phyloP scores from a whole-genome alignment of 2,329 filamentous ascomycete genomes.

The Remersonia thermophila region DNA sequence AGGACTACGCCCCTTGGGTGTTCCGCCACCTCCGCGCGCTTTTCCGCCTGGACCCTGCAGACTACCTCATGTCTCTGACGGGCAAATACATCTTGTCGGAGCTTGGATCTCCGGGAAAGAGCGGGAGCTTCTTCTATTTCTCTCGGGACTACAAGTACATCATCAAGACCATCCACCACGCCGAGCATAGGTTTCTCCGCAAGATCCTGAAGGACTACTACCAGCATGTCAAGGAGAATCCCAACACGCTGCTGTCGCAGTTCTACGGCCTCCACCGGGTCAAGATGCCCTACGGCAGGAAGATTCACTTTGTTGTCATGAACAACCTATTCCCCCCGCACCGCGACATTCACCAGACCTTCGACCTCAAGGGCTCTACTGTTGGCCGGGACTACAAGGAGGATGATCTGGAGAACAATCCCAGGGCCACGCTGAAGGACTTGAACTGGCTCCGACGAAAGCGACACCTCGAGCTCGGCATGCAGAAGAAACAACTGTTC shows the following conservation, averaged over 20 bases:
- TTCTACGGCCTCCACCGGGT: constrained; percentile 96
- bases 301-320: constrained; percentile 99
- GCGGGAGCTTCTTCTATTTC: constrained; percentile 99
- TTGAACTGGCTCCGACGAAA: constrained; percentile 89
- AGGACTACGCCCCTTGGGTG: constrained; percentile 99
- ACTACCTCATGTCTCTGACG: constrained; percentile 95
- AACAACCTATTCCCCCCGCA: constrained; percentile 98
- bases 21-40: constrained; percentile 81
- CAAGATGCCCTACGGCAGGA: constrained; percentile 95
- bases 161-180: constrained; percentile 98
- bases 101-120: constrained; percentile 92
- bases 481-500: constrained; percentile 78
- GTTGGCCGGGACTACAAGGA: constrained; percentile 85
- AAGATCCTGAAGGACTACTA: constrained; percentile 88
- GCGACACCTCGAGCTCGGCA: constrained; percentile 75
- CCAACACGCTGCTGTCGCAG: constrained; percentile 91
- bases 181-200: constrained; percentile 77
- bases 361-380: constrained; percentile 93
- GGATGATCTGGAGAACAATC: constrained; percentile 77
- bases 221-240: constrained; percentile 80
- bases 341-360: constrained; percentile 92
- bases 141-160: constrained; percentile 99
- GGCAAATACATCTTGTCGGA: constrained; percentile 98
- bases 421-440: constrained; percentile 87
- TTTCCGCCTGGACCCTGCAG: constrained; percentile 87